Conservation (phyloP, 768 basidiomycete genomes). For the Boletus sensibilis region DNA sequence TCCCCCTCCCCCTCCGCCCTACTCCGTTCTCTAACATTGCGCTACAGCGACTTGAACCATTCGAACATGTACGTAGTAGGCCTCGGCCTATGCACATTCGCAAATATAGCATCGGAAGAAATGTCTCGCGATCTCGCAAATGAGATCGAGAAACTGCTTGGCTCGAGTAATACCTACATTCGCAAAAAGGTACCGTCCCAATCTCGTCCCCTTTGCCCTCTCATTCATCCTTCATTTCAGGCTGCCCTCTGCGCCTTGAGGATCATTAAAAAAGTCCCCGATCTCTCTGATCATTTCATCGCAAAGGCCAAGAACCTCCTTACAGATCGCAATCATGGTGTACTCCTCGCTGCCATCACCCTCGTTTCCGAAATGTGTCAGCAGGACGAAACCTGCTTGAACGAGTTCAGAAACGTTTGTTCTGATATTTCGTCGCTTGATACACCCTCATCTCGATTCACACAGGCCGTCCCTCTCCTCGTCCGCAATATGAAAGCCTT, state of each 20-base stretch:
- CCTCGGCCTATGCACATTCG: slow-evolving; percentile 95
- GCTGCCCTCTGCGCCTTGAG: slow-evolving; percentile 93
- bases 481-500: slow-evolving; percentile 94
- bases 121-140: slow-evolving; percentile 98
- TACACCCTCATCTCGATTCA: slow-evolving; percentile 6
- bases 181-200: slow-evolving; percentile 79
- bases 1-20: not conserved
- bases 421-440: slow-evolving; percentile 6
- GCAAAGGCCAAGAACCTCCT: slow-evolving; percentile 86
- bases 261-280: slow-evolving; percentile 94
- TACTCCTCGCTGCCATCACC: slow-evolving; percentile 90
- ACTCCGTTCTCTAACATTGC: slow-evolving; percentile 10
- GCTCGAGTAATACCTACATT: slow-evolving; percentile 97
- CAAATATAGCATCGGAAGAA: slow-evolving; percentile 98
- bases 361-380: slow-evolving; percentile 94
- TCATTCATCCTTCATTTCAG: slow-evolving; percentile 38
- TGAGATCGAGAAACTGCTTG: slow-evolving; percentile 95
- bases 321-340: slow-evolving; percentile 95
- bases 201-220: not conserved
- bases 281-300: slow-evolving; percentile 90
- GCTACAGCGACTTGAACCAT: slow-evolving; percentile 93
- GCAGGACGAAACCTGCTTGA: slow-evolving; percentile 64
- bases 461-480: slow-evolving; percentile 84
- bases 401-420: slow-evolving; percentile 87
- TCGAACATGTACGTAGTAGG: slow-evolving; percentile 99